These are phyloP conservation scores for Pythium myriotylum DNA, from an alignment of 352 stramenopile species.

Conservation along the genomic window DNA sequence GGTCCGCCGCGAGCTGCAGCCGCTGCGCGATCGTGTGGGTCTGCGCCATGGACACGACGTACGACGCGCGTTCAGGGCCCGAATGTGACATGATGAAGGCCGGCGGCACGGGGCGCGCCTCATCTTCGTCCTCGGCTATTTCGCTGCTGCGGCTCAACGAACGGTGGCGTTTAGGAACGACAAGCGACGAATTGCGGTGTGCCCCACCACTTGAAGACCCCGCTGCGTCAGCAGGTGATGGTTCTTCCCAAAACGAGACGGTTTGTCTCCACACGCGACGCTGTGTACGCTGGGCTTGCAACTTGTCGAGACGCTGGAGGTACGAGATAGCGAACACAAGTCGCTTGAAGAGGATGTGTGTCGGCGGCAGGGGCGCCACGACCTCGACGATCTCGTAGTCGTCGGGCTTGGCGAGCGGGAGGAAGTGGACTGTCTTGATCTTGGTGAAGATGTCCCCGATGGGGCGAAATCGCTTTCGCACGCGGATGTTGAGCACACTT, in stretches of 20 bases:
- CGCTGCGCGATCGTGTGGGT: conserved; percentile 37
- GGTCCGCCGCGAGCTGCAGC: conserved; percentile 40
- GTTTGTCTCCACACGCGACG: conserved; percentile 50
- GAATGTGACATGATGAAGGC: conserved; percentile 50
- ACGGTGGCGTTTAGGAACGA: not conserved
- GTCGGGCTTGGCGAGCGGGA: conserved; percentile 20
- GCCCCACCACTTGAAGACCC: not conserved
- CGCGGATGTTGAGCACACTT: conserved; percentile 50
- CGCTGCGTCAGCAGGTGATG: too few species aligned
- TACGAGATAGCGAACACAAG: conserved; percentile 61
- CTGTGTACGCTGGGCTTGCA: conserved; percentile 50
- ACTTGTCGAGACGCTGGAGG: conserved; percentile 49
- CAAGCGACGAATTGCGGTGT: too few species aligned
- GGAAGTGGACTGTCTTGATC: conserved; percentile 59
- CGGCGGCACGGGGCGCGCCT: not conserved
- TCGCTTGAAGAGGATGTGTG: conserved; percentile 57
- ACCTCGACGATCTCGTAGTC: conserved; percentile 70
- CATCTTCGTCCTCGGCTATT: not conserved
- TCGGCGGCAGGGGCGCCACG: conserved; percentile 52
- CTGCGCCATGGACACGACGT: conserved; percentile 39
- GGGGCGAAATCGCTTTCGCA: conserved; percentile 48
- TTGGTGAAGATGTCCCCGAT: conserved; percentile 71
- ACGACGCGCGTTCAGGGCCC: conserved; percentile 38
- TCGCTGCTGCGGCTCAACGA: not conserved
- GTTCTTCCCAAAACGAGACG: conserved; percentile 49